Evolutionary conservation across 1,284 basidiomycete genomes (phyloP), one percentile per base, ranked within the genome.

Genomic region (Apiotrichum sp.): DNA sequence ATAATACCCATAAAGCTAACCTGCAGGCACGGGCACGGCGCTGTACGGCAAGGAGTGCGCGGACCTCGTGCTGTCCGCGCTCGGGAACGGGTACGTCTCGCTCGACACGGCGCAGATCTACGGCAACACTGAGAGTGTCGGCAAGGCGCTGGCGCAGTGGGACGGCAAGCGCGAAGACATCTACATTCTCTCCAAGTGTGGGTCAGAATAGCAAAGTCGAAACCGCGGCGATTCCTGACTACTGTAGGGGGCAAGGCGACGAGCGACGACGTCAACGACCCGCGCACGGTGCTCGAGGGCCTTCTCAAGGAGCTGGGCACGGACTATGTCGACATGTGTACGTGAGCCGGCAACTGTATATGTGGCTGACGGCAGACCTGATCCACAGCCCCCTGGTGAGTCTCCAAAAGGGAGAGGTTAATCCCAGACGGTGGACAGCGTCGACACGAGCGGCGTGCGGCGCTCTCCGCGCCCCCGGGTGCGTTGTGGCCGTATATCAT

Each of bases 331-430:
- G 87, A 77, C 53, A 55, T 75, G 34, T 76, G 71, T 71, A 49
- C 62, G 67, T 67, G 3, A 1, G n/a, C n/a, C n/a, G n/a, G 29
- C 3, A 13, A 35, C 5, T 14, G 5, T 33, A 1, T 29, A n/a
- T 41, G 31, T 9, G 33, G 39, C 53, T 64, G 53, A 61, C 8
- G 31, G 32, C 48, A 67, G 91, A 84, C 76, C 79, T 93, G 50
- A 80, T 93, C 56, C 90, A 93, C 70, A 79, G 77, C 59, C 85
- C 86, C 0, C 52, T 75, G 47, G 68, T 70, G 57, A 36, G 71
- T 61, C 10, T 3, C 1, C 8, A 32, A 9, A 22, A 32, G 14
- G 4, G n/a, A n/a, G n/a, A n/a, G n/a, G n/a, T n/a, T n/a, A n/a
- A n/a, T n/a, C n/a, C n/a, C n/a, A n/a, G n/a, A n/a, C n/a, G n/a